Conservation (phyloP, 108 stramenopile species). For the Seminavis robusta region DNA sequence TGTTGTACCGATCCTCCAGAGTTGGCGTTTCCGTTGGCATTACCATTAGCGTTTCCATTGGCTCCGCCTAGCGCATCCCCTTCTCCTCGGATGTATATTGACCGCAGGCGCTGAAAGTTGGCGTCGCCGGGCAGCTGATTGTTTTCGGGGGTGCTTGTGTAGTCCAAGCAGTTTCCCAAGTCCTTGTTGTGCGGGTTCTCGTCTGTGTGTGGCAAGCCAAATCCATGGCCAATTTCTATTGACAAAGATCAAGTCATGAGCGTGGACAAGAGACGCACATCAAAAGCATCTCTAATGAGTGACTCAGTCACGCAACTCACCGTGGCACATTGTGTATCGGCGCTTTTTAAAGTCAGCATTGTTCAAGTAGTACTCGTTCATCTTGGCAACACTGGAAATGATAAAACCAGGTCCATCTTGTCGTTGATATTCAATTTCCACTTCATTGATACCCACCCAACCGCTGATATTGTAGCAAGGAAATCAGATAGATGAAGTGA, state of each 20-base stretch:
- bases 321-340: constrained; percentile 40
- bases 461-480: neutral
- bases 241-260: neutral
- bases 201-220: constrained; percentile 81
- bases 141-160: constrained; percentile 47
- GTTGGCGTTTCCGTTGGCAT: no score
- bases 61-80: no score
- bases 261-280: neutral
- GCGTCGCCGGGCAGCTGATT: constrained; percentile 50
- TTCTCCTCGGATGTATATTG: no score
- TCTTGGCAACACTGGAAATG: constrained; percentile 32
- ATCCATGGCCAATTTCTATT: constrained; percentile 32
- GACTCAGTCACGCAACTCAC: neutral
- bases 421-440: neutral
- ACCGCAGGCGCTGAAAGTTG: constrained; percentile 54
- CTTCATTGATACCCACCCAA: constrained; percentile 14
- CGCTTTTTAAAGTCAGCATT: constrained; percentile 32
- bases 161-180: constrained; percentile 75
- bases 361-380: constrained; percentile 54
- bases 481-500: no score
- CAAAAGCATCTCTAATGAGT: no score
- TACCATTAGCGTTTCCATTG: no score
- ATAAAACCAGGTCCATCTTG: constrained; percentile 22
- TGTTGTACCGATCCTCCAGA: no score
- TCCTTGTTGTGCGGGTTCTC: constrained; percentile 65